These are phyloP conservation scores for Kuraishia capsulata DNA, from an alignment of 805 yeast species.

Conservation along the genomic window DNA sequence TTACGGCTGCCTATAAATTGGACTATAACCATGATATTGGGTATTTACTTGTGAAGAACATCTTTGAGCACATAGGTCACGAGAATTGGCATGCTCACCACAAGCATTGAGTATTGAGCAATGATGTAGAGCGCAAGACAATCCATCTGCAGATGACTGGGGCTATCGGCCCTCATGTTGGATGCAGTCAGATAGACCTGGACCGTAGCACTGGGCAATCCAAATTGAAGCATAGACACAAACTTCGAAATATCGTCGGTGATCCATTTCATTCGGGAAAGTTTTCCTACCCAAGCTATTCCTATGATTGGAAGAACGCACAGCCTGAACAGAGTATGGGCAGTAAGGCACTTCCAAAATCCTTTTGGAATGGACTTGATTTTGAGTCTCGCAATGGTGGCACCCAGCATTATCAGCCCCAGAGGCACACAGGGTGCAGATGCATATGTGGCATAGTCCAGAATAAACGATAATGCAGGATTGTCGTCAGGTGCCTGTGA, in stretches of 20 bases:
- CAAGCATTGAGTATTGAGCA: slow-evolving; percentile 36
- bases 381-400: slow-evolving; percentile 41
- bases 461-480: slow-evolving; percentile 46
- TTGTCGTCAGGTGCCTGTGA: slow-evolving; percentile 36
- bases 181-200: slow-evolving; percentile 53
- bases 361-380: slow-evolving; percentile 37
- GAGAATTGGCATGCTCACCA: slow-evolving; percentile 39
- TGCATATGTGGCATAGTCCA: slow-evolving; percentile 38
- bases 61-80: slow-evolving; percentile 32
- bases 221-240: slow-evolving; percentile 37
- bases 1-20: too few species aligned
- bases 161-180: slow-evolving; percentile 40
- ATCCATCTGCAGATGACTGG: slow-evolving; percentile 39
- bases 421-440: slow-evolving; percentile 48
- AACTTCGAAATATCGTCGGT: slow-evolving; percentile 29
- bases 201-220: slow-evolving; percentile 49
- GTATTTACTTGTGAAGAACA: slow-evolving; percentile 8
- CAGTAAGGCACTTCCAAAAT: slow-evolving; percentile 46
- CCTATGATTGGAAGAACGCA: slow-evolving; percentile 45
- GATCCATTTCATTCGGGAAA: slow-evolving; percentile 41
- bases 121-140: slow-evolving; percentile 44
- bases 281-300: slow-evolving; percentile 35
- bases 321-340: slow-evolving; percentile 31
- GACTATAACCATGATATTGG: too few species aligned
- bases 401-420: slow-evolving; percentile 44